Conservation (phyloP, 2,329 filamentous ascomycete genomes). For the Penicillium brasilianum region DNA sequence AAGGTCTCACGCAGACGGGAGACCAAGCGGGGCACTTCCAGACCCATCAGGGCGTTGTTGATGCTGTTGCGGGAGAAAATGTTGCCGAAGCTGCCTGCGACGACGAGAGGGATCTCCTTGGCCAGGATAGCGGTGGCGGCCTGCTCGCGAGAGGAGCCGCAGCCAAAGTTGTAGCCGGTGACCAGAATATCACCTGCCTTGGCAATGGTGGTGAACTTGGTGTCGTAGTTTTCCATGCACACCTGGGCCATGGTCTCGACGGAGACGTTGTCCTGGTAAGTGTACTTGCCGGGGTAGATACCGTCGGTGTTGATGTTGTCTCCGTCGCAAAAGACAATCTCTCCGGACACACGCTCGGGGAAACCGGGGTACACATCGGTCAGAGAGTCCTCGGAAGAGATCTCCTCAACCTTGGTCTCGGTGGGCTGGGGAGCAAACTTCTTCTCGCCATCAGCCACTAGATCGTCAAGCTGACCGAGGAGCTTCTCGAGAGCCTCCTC, state of each 20-base stretch:
- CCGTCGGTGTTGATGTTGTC: conserved; percentile 91
- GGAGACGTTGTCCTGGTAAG: conserved; percentile 84
- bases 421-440: conserved; percentile 40
- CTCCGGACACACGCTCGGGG: conserved; percentile 78
- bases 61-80: conserved; percentile 49
- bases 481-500: conserved; percentile 75
- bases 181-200: conserved; percentile 80
- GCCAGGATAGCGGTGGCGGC: conserved; percentile 75
- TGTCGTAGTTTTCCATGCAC: conserved; percentile 94
- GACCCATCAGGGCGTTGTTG: conserved; percentile 49
- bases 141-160: conserved; percentile 80
- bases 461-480: conserved; percentile 68
- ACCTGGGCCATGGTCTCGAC: conserved; percentile 82
- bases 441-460: conserved; percentile 62
- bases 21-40: conserved; percentile 46
- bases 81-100: conserved; percentile 47
- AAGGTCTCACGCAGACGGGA: conserved; percentile 43
- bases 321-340: conserved; percentile 85
- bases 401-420: conserved; percentile 22
- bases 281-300: conserved; percentile 91
- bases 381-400: conserved; percentile 26
- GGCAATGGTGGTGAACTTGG: conserved; percentile 67
- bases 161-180: conserved; percentile 86
- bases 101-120: conserved; percentile 45
- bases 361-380: conserved; percentile 85